Conservation (phyloP, 352 stramenopile species). For the Labyrinthula sp. region DNA sequence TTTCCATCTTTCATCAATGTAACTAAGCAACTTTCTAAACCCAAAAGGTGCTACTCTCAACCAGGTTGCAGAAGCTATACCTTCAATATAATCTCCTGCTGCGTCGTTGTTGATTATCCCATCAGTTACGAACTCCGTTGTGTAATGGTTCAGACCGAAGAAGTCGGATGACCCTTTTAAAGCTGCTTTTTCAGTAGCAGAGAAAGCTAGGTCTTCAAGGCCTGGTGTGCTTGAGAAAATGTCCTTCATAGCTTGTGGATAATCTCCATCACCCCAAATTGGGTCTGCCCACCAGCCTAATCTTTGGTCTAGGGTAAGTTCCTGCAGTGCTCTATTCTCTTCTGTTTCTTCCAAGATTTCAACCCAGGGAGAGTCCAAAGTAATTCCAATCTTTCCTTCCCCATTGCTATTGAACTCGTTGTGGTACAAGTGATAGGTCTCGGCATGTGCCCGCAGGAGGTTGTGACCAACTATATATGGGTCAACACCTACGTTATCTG, state of each 20-base stretch:
- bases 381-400: constrained; percentile 62
- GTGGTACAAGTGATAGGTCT: constrained; percentile 57
- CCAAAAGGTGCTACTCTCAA: constrained; percentile 47
- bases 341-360: constrained; percentile 44
- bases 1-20: constrained; percentile 59
- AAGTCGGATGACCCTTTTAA: constrained; percentile 66
- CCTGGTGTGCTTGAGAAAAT: constrained; percentile 49
- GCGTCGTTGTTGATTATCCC: too few species aligned
- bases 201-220: constrained; percentile 60
- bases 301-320: too few species aligned
- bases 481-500: constrained; percentile 34
- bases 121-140: too few species aligned
- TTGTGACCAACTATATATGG: constrained; percentile 62
- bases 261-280: constrained; percentile 63
- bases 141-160: constrained; percentile 82
- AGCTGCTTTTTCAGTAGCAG: constrained; percentile 46
- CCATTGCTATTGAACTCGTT: constrained; percentile 42
- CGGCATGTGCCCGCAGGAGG: constrained; percentile 62
- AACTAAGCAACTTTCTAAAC: constrained; percentile 57
- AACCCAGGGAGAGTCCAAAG: constrained; percentile 61
- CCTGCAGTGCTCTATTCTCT: constrained; percentile 51
- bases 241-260: constrained; percentile 65
- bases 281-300: constrained; percentile 73
- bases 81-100: not conserved
- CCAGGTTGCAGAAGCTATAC: not conserved